Percentiles rank a stretch among this genome's conserved stretches.
phyloP scores from a whole-genome alignment of 2,329 filamentous ascomycete genomes.

The Sarocladium oryzae region DNA sequence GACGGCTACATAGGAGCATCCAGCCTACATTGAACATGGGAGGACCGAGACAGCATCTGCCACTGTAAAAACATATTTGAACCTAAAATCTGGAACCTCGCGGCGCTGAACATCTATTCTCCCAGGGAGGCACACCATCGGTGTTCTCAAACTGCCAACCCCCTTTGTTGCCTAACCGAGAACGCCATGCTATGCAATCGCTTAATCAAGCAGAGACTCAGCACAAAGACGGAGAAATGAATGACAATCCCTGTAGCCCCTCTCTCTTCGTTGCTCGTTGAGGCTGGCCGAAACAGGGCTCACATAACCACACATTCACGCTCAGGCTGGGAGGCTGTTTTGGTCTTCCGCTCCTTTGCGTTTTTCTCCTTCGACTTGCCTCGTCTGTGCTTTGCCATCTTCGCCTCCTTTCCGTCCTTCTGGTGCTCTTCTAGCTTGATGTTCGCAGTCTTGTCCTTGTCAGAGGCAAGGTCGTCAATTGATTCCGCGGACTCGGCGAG shows the following conservation, averaged over 20 bases:
- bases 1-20: too few relatives aligned
- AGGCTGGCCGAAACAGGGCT: too few relatives aligned
- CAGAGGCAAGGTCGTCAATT: background rate
- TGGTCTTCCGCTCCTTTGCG: conserved; percentile 30
- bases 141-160: too few relatives aligned
- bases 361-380: conserved; percentile 27
- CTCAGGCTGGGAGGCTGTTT: conserved; percentile 31
- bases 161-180: too few relatives aligned
- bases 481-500: background rate
- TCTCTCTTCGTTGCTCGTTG: too few relatives aligned
- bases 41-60: too few relatives aligned
- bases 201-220: background rate
- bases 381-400: conserved; percentile 25
- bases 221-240: background rate
- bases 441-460: conserved; percentile 1
- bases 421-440: conserved; percentile 16
- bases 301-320: conserved; percentile 45
- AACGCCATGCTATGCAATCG: conserved; percentile 3
- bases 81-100: too few relatives aligned
- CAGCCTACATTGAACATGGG: too few relatives aligned
- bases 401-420: conserved; percentile 16
- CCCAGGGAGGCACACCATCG: too few relatives aligned
- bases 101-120: too few relatives aligned
- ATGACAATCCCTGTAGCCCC: too few relatives aligned
- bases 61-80: too few relatives aligned